phyloP scores from a whole-genome alignment of 371 early-diverging fungal species.

The Rhizomucor miehei region DNA sequence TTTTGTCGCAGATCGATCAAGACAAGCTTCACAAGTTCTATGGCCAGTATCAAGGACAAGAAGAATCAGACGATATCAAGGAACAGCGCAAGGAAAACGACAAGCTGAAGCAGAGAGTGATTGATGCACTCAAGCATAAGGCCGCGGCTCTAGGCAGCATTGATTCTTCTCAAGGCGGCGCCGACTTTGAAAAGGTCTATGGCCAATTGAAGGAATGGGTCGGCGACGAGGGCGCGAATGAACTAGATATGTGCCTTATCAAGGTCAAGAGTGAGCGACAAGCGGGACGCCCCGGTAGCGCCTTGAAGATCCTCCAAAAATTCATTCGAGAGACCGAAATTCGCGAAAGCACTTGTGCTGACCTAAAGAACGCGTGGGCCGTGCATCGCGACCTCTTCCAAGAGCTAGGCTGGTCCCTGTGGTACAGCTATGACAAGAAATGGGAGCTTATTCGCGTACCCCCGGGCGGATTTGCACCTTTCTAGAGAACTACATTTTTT shows the following conservation, averaged over 20 bases:
- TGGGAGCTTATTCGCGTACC: slow-evolving; percentile 47
- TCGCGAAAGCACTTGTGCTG: slow-evolving; percentile 32
- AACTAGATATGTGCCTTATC: slow-evolving; percentile 46
- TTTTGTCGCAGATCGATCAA: slow-evolving; percentile 54
- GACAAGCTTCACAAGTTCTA: slow-evolving; percentile 63
- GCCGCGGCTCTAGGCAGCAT: slow-evolving; percentile 49
- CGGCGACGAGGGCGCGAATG: slow-evolving; percentile 40
- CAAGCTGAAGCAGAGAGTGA: slow-evolving; percentile 61
- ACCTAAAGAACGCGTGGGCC: slow-evolving; percentile 38
- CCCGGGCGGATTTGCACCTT: slow-evolving; percentile 52
- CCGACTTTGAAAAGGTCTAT: slow-evolving; percentile 32
- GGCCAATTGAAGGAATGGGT: slow-evolving; percentile 48
- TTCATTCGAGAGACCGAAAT: slow-evolving; percentile 56
- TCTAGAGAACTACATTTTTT: slow-evolving; percentile 26
- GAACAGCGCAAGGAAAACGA: slow-evolving; percentile 68
- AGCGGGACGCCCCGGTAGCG: slow-evolving; percentile 57
- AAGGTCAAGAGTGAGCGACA: slow-evolving; percentile 54
- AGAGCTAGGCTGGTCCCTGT: slow-evolving; percentile 52
- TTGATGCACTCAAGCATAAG: slow-evolving; percentile 62
- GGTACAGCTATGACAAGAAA: slow-evolving; percentile 54
- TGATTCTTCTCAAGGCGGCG: slow-evolving; percentile 29
- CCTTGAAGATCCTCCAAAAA: slow-evolving; percentile 62
- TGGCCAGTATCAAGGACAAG: slow-evolving; percentile 56
- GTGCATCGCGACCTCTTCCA: slow-evolving; percentile 41
- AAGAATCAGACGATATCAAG: slow-evolving; percentile 53